Evolutionary conservation across 2,329 filamentous ascomycete species (phyloP).

Genomic region (Fusarium citri): DNA sequence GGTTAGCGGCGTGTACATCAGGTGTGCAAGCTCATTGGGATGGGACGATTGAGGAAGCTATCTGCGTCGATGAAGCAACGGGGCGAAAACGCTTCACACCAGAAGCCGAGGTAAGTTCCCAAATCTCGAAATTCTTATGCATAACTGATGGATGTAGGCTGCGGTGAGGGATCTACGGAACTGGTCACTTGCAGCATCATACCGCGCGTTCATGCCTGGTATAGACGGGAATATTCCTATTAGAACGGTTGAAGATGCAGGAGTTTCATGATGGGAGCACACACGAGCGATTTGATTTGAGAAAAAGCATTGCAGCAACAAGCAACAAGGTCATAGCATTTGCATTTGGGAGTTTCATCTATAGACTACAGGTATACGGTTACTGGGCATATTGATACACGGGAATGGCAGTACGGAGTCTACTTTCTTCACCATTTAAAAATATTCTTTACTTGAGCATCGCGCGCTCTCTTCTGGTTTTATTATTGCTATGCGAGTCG

Average conservation of each 20-base stretch:
- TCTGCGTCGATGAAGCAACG: neutral
- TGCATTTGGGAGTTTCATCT: neutral
- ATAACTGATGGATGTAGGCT: neutral
- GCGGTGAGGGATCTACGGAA: neutral
- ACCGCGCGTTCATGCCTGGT: slow-evolving; percentile 14
- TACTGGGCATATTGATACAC: neutral
- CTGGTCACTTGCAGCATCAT: slow-evolving; percentile 29
- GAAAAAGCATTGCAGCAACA: fast-evolving
- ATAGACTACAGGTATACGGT: neutral
- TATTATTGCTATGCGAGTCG: too few species aligned
- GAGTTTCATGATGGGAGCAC: neutral
- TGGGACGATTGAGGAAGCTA: slow-evolving; percentile 5
- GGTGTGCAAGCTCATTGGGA: neutral
- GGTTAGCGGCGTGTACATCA: slow-evolving; percentile 11
- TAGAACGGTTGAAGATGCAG: neutral
- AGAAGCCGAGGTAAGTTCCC: slow-evolving; percentile 13
- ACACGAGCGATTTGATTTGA: neutral
- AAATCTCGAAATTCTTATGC: fast-evolving
- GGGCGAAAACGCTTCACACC: neutral
- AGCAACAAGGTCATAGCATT: neutral
- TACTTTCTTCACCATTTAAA: neutral
- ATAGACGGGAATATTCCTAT: slow-evolving; percentile 31
- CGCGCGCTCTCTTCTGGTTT: too few species aligned
- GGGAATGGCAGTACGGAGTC: neutral
- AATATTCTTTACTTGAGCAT: too few species aligned